Conservation (phyloP, 306 rosid species). For the Glycine tomentella region DNA sequence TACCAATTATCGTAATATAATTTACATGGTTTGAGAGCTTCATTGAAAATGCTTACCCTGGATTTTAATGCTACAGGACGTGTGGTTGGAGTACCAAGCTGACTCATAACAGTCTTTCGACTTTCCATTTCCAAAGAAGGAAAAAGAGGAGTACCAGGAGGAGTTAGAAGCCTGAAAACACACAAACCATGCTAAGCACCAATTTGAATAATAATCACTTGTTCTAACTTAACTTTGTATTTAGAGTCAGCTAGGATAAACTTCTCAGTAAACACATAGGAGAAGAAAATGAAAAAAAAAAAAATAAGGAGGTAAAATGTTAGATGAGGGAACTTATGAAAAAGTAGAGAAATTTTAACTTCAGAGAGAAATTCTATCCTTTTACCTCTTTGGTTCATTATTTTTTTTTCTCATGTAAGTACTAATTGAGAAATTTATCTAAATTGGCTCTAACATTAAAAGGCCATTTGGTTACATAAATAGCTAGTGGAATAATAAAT, state of each 20-base stretch:
- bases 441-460: neutral
- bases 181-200: conserved; percentile 40
- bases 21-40: conserved; percentile 33
- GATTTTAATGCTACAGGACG: conserved; percentile 82
- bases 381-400: neutral
- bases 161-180: conserved; percentile 88
- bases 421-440: neutral
- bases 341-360: neutral
- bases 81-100: conserved; percentile 74
- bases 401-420: neutral
- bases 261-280: neutral
- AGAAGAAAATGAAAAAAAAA: neutral
- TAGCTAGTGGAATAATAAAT: neutral
- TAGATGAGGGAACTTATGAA: neutral
- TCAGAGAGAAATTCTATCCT: neutral
- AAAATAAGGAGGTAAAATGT: neutral
- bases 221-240: conserved; percentile 5
- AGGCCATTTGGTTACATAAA: neutral
- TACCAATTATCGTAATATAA: conserved; percentile 25
- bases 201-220: conserved; percentile 31
- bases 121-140: conserved; percentile 94
- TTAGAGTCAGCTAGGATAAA: neutral
- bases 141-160: conserved; percentile 98
- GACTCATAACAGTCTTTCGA: conserved; percentile 78
- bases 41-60: conserved; percentile 68